Evolutionary conservation across 805 yeast species (phyloP), one percentile per base, ranked within the genome.

Genomic region (Myxozyma neglecta): DNA sequence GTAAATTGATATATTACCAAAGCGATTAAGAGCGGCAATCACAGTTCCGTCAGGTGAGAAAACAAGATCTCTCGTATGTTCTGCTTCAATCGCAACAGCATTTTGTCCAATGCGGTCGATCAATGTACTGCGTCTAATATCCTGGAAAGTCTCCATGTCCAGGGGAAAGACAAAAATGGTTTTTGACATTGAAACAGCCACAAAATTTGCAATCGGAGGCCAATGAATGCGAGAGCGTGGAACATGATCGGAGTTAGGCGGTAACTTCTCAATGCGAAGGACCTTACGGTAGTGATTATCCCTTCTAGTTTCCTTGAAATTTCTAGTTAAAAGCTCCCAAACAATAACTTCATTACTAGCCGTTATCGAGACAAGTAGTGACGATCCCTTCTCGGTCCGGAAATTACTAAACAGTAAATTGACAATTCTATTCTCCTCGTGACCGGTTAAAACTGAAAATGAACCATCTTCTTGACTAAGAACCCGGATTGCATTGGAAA

Each of bases 191-290:
- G 62, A 44, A 2, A 64, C 53, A 8, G 66, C 67, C 29, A 64
- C 50, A n/a, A 52, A 57, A n/a, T 49, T 55, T 6, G 59, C 58
- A 14, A 48, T 36, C 11, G 63, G 44, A 6, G 65, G 60, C 65
- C 65, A 64, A 24, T 56, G 54, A 32, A 61, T 63, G 5, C 60
- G 37, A 9, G 66, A 53, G 18, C 65, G 59, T 9, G 67, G 67
- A 36, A 64, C 58, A 40, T 64, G 67, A 9, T 57, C 67, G 11
- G 67, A 61, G 24, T 64, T 64, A 10, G 66, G 57, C 11, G 65
- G 65, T 16, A 64, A 51, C 43, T 64, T 64, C 53, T 62, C 67
- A 18, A 64, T 57, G 8, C 65, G 59, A 5, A 64, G 48, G n/a
- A 64, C 56, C 49, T 64, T 64, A 20, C 57, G 59, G 42, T 64